Base-by-base conservation (phyloP, 371 early-diverging fungal species). In the Lichtheimia corymbifera region DNA sequence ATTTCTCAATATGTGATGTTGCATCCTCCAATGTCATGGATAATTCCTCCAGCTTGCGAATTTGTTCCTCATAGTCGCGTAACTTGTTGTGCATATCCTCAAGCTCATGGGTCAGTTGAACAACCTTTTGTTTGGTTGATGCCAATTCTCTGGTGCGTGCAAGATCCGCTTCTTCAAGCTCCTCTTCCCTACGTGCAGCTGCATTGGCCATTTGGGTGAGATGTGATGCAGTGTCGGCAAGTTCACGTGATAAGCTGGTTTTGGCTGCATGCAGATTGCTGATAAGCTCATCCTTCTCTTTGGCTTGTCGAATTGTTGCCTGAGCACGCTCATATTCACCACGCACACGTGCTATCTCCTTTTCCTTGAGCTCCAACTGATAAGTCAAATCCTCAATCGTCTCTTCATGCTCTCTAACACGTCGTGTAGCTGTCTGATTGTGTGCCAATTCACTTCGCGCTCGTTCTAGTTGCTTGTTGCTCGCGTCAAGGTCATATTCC, bases 201-300 rank as follows among this genome's bases (percentile, higher is more conserved):
- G 11, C 52, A 18, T 52, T 15, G 27, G 20, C 27, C 1, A 18
- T 42, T 13, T 42, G 25, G 18, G 28, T 55, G 22, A 55, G 22
- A 47, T 47, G 47, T 1, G 47, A 55, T 55, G 55, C 27, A 42
- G 35, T 41, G n/a, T 56, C 57, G 24, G 22, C 27, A 27, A n/a
- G 57, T 17, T 56, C 57, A 14, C 42, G 40, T 17, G 57, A 43
- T 24, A 56, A 11, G 1, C 6, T 24, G 9, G 41, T 12, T 55
- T 18, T n/a, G 22, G 55, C 55, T 35, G 55, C 55, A 42, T n/a
- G 5, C n/a, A 55, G 28, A 17, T 35, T 20, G 43, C 40, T 20
- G 20, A 14, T 55, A 14, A 55, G 14, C 1, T 55, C 55, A 4
- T 55, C 17, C 55, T 55, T 35, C 15, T 35, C 22, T 41, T 41